phyloP scores from a whole-genome alignment of 192 early-diverging fungal genomes.

The Mortierella alpina region DNA sequence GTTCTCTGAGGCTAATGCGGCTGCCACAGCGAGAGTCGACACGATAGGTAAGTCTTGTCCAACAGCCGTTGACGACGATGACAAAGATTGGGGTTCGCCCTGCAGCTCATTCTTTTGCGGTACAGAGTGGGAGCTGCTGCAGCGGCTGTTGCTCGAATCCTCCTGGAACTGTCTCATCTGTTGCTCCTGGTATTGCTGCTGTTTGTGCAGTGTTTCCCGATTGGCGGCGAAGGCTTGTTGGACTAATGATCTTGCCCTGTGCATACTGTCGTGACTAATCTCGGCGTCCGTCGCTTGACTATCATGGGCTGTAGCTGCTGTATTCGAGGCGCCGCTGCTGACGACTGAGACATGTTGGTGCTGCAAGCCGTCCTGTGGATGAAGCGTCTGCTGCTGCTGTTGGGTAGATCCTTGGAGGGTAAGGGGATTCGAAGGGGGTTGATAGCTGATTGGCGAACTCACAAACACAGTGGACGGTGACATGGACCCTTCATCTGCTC shows the following conservation, averaged over 20 bases:
- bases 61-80: too few relatives aligned
- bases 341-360: neutral
- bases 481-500: neutral
- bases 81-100: too few relatives aligned
- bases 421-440: slow-evolving; percentile 7
- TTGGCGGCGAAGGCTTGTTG: neutral
- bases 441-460: slow-evolving; percentile 29
- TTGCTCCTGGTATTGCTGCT: slow-evolving; percentile 26
- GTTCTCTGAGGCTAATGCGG: neutral
- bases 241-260: neutral
- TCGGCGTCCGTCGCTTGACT: neutral
- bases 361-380: slow-evolving; percentile 13
- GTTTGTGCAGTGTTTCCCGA: slow-evolving; percentile 15
- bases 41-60: neutral
- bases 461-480: slow-evolving; percentile 8
- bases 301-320: neutral
- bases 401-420: neutral
- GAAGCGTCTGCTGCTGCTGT: slow-evolving; percentile 2
- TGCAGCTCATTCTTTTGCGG: too few relatives aligned
- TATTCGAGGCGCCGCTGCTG: neutral
- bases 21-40: neutral
- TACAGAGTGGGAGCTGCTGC: neutral
- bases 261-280: neutral
- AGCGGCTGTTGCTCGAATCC: slow-evolving; percentile 1
- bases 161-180: slow-evolving; percentile 29